These are phyloP conservation scores for Amanita pseudoporphyria DNA, from an alignment of 768 basidiomycete species.

Conservation along the genomic window DNA sequence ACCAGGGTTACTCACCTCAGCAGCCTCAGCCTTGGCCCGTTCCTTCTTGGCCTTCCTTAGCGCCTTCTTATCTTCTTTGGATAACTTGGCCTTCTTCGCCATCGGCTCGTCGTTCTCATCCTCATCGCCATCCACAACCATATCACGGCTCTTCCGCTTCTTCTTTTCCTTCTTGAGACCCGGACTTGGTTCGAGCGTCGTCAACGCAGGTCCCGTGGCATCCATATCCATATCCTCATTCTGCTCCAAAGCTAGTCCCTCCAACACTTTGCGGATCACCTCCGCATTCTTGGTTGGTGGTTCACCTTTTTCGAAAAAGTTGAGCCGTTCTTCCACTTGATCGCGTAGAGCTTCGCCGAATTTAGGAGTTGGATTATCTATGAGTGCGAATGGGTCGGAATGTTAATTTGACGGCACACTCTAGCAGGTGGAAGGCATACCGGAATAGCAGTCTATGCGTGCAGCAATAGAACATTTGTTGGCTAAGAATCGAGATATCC, in stretches of 20 bases:
- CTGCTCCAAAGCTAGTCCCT: conserved; percentile 63
- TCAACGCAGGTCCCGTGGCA: conserved; percentile 32
- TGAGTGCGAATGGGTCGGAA: conserved; percentile 1
- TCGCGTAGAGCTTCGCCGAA: conserved; percentile 90
- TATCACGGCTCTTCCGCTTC: conserved; percentile 58
- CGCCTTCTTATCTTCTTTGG: conserved; percentile 83
- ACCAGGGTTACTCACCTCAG: conserved; percentile 17
- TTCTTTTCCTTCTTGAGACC: conserved; percentile 51
- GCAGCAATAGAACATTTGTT: conserved; percentile 99
- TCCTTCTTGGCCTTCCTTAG: conserved; percentile 71
- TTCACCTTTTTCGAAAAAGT: conserved; percentile 88
- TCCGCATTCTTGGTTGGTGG: conserved; percentile 88
- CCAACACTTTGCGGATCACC: conserved; percentile 82
- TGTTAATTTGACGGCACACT: neutral
- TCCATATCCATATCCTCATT: conserved; percentile 42
- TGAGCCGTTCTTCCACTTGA: conserved; percentile 93
- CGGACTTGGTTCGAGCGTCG: conserved; percentile 46
- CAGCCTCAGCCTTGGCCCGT: conserved; percentile 42
- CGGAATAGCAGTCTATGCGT: conserved; percentile 90
- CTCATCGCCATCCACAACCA: conserved; percentile 50
- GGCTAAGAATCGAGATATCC: conserved; percentile 97
- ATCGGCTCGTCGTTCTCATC: conserved; percentile 35
- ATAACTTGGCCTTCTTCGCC: conserved; percentile 64
- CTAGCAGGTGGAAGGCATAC: conserved; percentile 27
- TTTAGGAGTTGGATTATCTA: conserved; percentile 80